These are phyloP conservation scores for Echinosophora koreensis DNA, from an alignment of 306 rosid species.

Conservation along the genomic window DNA sequence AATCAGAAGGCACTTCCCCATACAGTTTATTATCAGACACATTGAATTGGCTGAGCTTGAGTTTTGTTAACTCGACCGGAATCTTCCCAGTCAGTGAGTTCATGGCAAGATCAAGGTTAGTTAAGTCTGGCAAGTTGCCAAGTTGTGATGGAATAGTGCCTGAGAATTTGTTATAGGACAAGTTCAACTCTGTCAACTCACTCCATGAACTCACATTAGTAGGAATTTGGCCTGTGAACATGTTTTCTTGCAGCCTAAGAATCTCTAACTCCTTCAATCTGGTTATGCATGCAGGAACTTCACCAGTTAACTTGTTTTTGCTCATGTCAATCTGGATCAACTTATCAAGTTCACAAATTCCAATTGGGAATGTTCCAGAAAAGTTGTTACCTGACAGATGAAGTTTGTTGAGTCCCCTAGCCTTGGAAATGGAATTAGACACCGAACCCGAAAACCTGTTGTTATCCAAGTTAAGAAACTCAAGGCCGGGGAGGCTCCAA, in stretches of 20 bases:
- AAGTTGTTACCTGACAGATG: constrained; percentile 57
- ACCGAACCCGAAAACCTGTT: constrained; percentile 67
- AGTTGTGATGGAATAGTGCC: constrained; percentile 74
- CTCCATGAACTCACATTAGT: constrained; percentile 57
- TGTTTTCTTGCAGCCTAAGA: constrained; percentile 70
- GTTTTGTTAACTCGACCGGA: constrained; percentile 67
- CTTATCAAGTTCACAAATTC: constrained; percentile 56
- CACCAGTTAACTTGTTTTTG: constrained; percentile 65
- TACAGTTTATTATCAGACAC: constrained; percentile 64
- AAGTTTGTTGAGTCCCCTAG: constrained; percentile 45
- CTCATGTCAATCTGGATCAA: constrained; percentile 60
- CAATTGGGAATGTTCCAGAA: constrained; percentile 60
- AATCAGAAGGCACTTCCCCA: constrained; percentile 72
- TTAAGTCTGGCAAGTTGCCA: constrained; percentile 62
- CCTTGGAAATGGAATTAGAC: constrained; percentile 53
- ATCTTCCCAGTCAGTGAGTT: constrained; percentile 72
- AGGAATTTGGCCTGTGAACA: constrained; percentile 68
- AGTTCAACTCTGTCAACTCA: constrained; percentile 64
- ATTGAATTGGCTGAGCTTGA: constrained; percentile 67
- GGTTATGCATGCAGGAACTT: constrained; percentile 67
- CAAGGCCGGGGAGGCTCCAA: constrained; percentile 65
- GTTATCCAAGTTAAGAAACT: constrained; percentile 46
- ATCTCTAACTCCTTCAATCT: constrained; percentile 63
- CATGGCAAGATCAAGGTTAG: constrained; percentile 72
- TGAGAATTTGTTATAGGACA: constrained; percentile 61